These are phyloP conservation scores for Penicillium sp. DNA, from an alignment of 2,329 filamentous ascomycete species.

Conservation along the genomic window DNA sequence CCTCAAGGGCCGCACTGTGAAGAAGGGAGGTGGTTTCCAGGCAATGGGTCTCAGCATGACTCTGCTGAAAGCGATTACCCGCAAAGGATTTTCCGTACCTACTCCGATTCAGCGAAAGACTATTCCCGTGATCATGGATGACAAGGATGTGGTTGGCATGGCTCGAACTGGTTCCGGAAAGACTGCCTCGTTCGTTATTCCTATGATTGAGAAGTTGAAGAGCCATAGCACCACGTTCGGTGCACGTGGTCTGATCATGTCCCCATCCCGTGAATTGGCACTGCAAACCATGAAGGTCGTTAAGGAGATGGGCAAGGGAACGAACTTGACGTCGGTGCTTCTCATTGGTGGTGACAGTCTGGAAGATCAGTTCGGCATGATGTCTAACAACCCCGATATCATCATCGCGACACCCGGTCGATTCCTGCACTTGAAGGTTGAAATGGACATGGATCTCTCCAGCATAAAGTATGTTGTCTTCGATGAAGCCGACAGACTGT, in stretches of 20 bases:
- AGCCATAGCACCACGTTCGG: conserved; percentile 84
- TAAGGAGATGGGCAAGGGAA: conserved; percentile 87
- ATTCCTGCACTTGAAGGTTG: conserved; percentile 93
- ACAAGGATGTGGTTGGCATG: conserved; percentile 98
- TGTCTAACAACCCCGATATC: conserved; percentile 94
- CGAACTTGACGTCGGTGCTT: conserved; percentile 84
- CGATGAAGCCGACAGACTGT: conserved; percentile 92
- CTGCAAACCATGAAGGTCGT: conserved; percentile 95
- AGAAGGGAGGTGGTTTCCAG: conserved; percentile 96
- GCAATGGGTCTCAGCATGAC: conserved; percentile 84
- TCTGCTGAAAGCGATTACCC: conserved; percentile 82
- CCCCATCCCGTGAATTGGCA: conserved; percentile 88
- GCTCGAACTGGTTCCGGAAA: conserved; percentile 98
- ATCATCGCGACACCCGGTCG: conserved; percentile 95
- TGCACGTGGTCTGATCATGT: conserved; percentile 80
- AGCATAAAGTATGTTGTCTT: conserved; percentile 94
- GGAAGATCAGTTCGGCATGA: conserved; percentile 89
- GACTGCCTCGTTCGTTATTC: conserved; percentile 95
- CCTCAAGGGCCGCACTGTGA: conserved; percentile 77
- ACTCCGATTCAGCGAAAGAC: conserved; percentile 97
- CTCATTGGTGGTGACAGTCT: conserved; percentile 93
- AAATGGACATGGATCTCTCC: conserved; percentile 89
- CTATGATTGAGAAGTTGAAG: conserved; percentile 93
- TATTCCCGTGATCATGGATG: conserved; percentile 84
- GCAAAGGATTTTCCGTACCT: conserved; percentile 93